Percentiles rank a stretch among this genome's conserved stretches.
Evolutionary conservation across 2,329 filamentous ascomycete species (phyloP).

Genomic region (Nemania bipapillata): DNA sequence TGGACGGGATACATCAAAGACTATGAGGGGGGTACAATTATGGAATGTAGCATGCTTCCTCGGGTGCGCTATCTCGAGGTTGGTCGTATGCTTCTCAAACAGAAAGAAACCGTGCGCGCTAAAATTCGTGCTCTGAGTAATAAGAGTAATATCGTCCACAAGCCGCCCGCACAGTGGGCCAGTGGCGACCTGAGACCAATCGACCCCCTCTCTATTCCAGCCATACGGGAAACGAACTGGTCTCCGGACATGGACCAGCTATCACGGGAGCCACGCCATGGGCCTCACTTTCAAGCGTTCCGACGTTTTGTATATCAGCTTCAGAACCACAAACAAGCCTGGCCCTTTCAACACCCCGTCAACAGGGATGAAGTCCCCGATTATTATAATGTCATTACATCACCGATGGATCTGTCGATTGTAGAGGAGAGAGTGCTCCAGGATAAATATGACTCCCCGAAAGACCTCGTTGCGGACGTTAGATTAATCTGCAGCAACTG

Average conservation of each 20-base stretch:
- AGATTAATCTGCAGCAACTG: conserved; percentile 94
- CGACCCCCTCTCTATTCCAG: conserved; percentile 85
- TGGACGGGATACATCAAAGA: conserved; percentile 84
- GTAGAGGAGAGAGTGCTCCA: conserved; percentile 97
- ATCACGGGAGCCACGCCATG: conserved; percentile 91
- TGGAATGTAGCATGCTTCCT: conserved; percentile 98
- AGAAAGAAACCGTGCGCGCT: conserved; percentile 92
- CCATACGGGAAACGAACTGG: conserved; percentile 93
- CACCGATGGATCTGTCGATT: conserved; percentile 94
- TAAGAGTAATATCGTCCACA: conserved; percentile 85
- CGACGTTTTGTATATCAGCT: conserved; percentile 74
- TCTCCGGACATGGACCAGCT: conserved; percentile 97
- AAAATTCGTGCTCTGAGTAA: conserved; percentile 86
- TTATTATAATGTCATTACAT: conserved; percentile 98
- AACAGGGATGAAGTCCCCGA: conserved; percentile 95
- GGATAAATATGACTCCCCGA: conserved; percentile 87
- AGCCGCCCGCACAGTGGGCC: conserved; percentile 86
- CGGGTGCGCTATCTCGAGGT: conserved; percentile 93
- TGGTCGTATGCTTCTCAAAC: conserved; percentile 93
- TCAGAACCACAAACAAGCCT: conserved; percentile 90
- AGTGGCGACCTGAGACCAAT: conserved; percentile 74
- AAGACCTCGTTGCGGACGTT: conserved; percentile 91
- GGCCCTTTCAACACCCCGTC: conserved; percentile 94
- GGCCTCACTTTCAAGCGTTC: conserved; percentile 94
- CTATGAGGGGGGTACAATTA: conserved; percentile 97